Base-by-base conservation (phyloP, 257 asterid genomes). In the Solanum etuberosum region DNA sequence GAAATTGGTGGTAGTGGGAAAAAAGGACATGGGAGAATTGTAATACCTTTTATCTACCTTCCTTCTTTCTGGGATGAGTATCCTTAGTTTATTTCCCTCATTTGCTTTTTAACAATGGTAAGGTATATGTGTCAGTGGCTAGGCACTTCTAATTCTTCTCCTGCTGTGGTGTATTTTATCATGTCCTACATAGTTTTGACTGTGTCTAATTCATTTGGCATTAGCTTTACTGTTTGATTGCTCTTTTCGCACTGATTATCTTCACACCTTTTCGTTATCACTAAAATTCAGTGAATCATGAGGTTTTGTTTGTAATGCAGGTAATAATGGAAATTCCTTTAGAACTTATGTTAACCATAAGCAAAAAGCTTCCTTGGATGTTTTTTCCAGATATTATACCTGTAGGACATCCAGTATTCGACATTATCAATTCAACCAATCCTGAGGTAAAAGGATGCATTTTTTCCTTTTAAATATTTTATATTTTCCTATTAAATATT, bases 351-450 rank as follows among this genome's bases (percentile, higher is more conserved):
- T 91, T 97, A 90, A 94, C 99, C 27, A 94, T 97, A 70, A 97
- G 98, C 89, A 93, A 94, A 89, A 95, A 93, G 93, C 94, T 93
- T 85, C 99, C 99, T 9, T 97, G 99, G 99, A 97, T 97, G 99
- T 97, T 97, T 91, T 97, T 95, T 88, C 99, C 99, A 2, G 98
- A 97, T 91, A 95, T 92, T 88, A 90, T 97, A 89, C 99, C 99
- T 27, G 51, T 95, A 9, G 99, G 99, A 78, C 99, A 97, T 92
- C 99, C 99, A 88, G 94, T 97, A 88, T 97, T 95, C 86, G 98
- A 95, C 92, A 94, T 97, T 86, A 95, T 95, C 86, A 95, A 97
- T 92, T 97, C 99, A 85, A 95, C 98, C 89, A 90, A 97, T 92
- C 98, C 99, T 18, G 95, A 97, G 98, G 99, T 95, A 90, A 86